These are phyloP conservation scores for Malbranchea cinnamomea DNA, from an alignment of 2,329 filamentous ascomycete species.

Conservation along the genomic window DNA sequence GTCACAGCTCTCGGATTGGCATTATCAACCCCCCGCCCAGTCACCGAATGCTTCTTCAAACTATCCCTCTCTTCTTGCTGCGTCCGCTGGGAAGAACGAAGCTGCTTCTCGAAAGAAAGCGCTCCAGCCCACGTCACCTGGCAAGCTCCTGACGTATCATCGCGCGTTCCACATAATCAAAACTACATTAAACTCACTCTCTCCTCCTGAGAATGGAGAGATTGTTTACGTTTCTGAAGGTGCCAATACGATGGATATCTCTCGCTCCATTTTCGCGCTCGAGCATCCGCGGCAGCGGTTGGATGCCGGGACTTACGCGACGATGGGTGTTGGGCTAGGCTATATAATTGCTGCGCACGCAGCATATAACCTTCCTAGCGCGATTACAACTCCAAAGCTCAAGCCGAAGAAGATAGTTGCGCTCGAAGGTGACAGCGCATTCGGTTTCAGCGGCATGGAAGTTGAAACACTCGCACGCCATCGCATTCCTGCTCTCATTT, in stretches of 20 bases:
- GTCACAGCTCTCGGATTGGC: conserved; percentile 29
- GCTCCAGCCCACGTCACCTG: conserved; percentile 17
- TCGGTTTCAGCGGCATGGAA: conserved; percentile 41
- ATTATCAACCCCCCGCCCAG: conserved; percentile 23
- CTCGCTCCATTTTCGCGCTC: conserved; percentile 38
- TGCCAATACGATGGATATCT: conserved; percentile 48
- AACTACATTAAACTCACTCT: conserved; percentile 31
- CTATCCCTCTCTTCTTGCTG: conserved; percentile 18
- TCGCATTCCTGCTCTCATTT: conserved; percentile 39
- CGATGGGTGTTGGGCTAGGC: conserved; percentile 44
- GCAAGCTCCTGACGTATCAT: conserved; percentile 34
- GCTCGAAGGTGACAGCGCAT: conserved; percentile 41
- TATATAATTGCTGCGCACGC: conserved; percentile 43
- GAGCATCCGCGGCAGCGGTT: conserved; percentile 40
- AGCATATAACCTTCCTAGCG: conserved; percentile 35
- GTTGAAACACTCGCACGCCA: conserved; percentile 43
- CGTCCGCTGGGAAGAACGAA: conserved; percentile 31
- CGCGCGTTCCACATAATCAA: conserved; percentile 40
- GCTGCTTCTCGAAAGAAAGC: conserved; percentile 30
- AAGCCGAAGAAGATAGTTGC: conserved; percentile 39
- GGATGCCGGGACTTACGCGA: conserved; percentile 44
- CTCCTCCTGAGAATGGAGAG: conserved; percentile 29
- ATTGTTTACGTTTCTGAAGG: conserved; percentile 44
- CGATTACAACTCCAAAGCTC: conserved; percentile 11
- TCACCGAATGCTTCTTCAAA: conserved; percentile 22